These are phyloP conservation scores for Neonectria coccinea DNA, from an alignment of 2,329 filamentous ascomycete species.

Conservation along the genomic window DNA sequence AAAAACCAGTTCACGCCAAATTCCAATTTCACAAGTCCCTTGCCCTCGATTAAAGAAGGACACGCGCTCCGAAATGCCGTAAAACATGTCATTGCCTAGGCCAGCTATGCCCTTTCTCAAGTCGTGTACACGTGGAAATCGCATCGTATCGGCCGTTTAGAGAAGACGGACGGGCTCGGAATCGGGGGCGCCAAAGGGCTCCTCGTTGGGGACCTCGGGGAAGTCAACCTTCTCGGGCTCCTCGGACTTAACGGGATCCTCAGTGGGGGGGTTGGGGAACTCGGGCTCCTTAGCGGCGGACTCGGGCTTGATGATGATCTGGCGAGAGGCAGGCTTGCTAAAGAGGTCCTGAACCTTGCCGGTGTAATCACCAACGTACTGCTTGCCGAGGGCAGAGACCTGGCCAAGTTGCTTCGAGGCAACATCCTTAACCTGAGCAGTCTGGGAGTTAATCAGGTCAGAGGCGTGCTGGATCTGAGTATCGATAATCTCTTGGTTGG, in stretches of 20 bases:
- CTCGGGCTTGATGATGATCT: constrained; percentile 54
- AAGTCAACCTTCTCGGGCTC: constrained; percentile 36
- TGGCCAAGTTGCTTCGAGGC: constrained; percentile 74
- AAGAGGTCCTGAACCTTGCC: constrained; percentile 75
- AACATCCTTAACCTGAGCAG: constrained; percentile 69
- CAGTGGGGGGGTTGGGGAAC: constrained; percentile 53
- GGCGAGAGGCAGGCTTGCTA: constrained; percentile 59
- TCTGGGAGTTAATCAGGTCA: constrained; percentile 71
- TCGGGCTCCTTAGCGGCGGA: constrained; percentile 45
- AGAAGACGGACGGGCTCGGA: constrained; percentile 47
- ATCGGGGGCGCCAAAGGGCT: constrained; percentile 25
- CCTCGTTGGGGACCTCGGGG: constrained; percentile 42
- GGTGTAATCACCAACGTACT: constrained; percentile 76
- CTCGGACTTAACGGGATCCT: constrained; percentile 49
- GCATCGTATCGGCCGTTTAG: constrained; percentile 43
- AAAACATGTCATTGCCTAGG: constrained; percentile 44
- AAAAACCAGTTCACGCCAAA: constrained; percentile 42
- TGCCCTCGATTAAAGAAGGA: constrained; percentile 42
- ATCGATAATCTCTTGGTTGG: constrained; percentile 78
- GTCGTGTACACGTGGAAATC: constrained; percentile 46
- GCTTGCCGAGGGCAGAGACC: constrained; percentile 72
- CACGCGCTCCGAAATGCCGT: constrained; percentile 47
- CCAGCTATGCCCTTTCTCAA: constrained; percentile 44
- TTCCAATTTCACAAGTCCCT: constrained; percentile 44
- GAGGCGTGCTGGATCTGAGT: constrained; percentile 68